Evolutionary conservation across 139 green algal species (phyloP), one percentile per base, ranked within the genome.

Genomic region (Tetradesmus obliquus): DNA sequence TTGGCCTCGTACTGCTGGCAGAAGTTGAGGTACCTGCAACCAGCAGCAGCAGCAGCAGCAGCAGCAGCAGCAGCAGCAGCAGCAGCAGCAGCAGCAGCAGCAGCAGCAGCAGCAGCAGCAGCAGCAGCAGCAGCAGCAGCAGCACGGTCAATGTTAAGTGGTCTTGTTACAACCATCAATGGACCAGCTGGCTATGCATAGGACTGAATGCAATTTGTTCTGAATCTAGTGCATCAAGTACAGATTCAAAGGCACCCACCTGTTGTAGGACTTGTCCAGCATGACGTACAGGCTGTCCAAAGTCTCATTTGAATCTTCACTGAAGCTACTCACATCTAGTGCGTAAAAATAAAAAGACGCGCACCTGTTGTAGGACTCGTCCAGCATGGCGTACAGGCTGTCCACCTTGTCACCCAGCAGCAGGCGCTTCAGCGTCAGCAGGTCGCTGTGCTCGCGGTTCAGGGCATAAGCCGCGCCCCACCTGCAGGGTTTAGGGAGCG

Each of bases 381-480:
- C 86, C 66, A 90, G 86, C 86, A 90, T 90, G 66, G 86, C 86
- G 54, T 90, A 90, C 66, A 90, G 53, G 69, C 8, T 57, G 71
- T 90, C 86, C 51, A 84, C 86, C 69, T 84, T 82, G 66, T 90
- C 86, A 54, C 86, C 86, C 53, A 90, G 66, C 66, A 90, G 86
- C 86, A 90, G 69, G 8, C 86, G 51, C 86, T 90, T 90, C 79
- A 95, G 86, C 45, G 87, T 76, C 86, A 95, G 85, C 79, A 95
- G 93, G 86, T 95, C 93, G 20, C 72, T 91, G 89, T 95, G 93
- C 32, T 95, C 88, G 7, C 88, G 85, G 81, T 95, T 95, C 57
- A 95, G 91, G 54, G 91, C 89, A 53, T 95, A 90, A 51, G 74
- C 87, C 8, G 79, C 79, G 20, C 93, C 93, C 91, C 91, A 95